phyloP scores from a whole-genome alignment of 2,329 filamentous ascomycete species.

The Thyridium curvatum region DNA sequence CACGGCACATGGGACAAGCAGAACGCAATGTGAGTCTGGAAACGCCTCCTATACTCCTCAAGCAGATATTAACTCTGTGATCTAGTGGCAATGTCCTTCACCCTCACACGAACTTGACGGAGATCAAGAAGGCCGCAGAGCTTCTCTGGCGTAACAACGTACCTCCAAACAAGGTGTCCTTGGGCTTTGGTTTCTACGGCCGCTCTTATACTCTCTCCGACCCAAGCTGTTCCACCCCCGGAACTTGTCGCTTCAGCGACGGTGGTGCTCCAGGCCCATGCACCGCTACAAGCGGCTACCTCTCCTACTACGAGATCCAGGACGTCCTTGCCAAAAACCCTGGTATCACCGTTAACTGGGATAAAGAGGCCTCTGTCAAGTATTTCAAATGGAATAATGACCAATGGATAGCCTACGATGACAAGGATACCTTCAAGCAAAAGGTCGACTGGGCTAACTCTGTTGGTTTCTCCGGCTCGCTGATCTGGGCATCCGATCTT shows the following conservation, averaged over 20 bases:
- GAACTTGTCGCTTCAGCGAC: constrained; percentile 9
- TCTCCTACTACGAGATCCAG: constrained; percentile 4
- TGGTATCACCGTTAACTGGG: constrained; percentile 9
- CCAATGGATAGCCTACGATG: constrained; percentile 9
- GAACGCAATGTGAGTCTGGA: constrained; percentile 6
- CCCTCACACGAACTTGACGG: constrained; percentile 34
- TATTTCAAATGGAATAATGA: constrained; percentile 9
- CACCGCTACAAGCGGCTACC: constrained; percentile 3
- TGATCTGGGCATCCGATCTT: no score
- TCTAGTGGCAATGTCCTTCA: no score
- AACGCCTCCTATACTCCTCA: no score
- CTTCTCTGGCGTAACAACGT: constrained; percentile 35
- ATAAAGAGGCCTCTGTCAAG: constrained; percentile 9
- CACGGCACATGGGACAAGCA: background rate
- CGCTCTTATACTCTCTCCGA: constrained; percentile 10
- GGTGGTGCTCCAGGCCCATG: constrained; percentile 9
- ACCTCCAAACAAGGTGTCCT: constrained; percentile 25
- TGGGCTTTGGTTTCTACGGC: constrained; percentile 37
- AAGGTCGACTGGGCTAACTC: constrained; percentile 9
- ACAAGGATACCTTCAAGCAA: constrained; percentile 9
- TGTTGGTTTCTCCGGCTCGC: constrained; percentile 5
- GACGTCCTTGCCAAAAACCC: constrained; percentile 2
- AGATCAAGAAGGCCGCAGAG: constrained; percentile 28
- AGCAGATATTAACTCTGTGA: no score
- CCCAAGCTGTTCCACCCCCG: constrained; percentile 9